Base-by-base conservation (phyloP, 805 yeast species). In the Suhomyces vadensis region DNA sequence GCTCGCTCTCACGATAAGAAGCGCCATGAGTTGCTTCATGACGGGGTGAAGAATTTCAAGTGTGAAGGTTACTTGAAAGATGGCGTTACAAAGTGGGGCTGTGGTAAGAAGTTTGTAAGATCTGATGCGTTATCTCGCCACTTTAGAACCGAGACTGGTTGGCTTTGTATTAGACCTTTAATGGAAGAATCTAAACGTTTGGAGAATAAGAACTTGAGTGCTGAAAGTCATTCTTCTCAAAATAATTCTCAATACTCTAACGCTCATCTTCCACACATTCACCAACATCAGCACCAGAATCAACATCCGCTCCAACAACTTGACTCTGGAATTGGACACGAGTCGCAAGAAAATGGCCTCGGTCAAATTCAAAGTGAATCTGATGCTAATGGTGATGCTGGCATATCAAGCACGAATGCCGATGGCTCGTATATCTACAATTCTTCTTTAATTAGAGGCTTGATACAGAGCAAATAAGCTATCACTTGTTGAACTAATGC, bases 71-170 rank as follows among this genome's bases (percentile, higher is more conserved):
- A 61, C 16, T 61, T 84, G 48, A 71, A 72, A 25, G 83, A 82
- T 53, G 82, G 83, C 0, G 58, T 54, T 10, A 79, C 83, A 3
- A 63, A 65, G 50, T 84, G 92, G 91, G 92, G 91, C 3, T 85
- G 92, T 60, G 83, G 85, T 11, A 79, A 81, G 57, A 71, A 74
- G 50, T 85, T 85, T 62, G 89, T 91, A 4, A 69, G 94, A 33
- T 82, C 87, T 2, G 94, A 86, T 60, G 94, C 92, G 0, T 69
- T 85, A 31, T 81, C 86, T 2, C 73, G 92, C 41, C 94, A 85
- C 56, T 84, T 85, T 57, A 67, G 87, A 44, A 82, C 91, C 2
- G 92, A 84, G 47, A 79, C 86, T 0, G 94, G 94, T 1, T 77
- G 84, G 71, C 63, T 71, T 14, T 85, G 94, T 58, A 77, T 85